These are phyloP conservation scores for Neurospora sp. DNA, from an alignment of 495 filamentous ascomycete species.

Conservation along the genomic window DNA sequence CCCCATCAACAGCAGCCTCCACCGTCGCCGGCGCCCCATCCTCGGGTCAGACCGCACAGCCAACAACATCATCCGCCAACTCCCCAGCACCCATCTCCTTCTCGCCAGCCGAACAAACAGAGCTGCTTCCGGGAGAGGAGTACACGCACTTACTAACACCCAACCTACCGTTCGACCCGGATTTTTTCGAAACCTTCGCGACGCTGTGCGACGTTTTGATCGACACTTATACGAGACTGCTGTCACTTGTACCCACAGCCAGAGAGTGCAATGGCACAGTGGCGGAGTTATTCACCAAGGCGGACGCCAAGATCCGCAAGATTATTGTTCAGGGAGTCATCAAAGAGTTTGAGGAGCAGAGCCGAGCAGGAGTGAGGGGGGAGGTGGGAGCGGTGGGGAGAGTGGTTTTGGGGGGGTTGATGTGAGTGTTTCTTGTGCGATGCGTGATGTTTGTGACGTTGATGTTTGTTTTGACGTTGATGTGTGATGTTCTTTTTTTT, in stretches of 20 bases:
- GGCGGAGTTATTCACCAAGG: slow-evolving; percentile 78
- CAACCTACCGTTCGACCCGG: slow-evolving; percentile 89
- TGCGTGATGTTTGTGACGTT: neutral
- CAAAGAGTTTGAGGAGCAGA: slow-evolving; percentile 87
- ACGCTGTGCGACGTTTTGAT: slow-evolving; percentile 94
- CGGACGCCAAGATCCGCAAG: slow-evolving; percentile 74
- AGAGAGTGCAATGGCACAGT: slow-evolving; percentile 50
- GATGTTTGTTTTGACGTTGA: neutral
- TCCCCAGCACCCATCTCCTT: slow-evolving; percentile 31
- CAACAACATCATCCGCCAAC: slow-evolving; percentile 1
- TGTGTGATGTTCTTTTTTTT: neutral
- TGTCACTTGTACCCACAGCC: slow-evolving; percentile 58
- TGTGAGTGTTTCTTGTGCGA: slow-evolving; percentile 39
- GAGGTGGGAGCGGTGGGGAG: slow-evolving; percentile 78
- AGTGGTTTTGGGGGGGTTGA: slow-evolving; percentile 80
- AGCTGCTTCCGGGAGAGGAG: slow-evolving; percentile 59
- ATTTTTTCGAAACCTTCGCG: slow-evolving; percentile 96
- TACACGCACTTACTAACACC: slow-evolving; percentile 86
- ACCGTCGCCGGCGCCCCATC: neutral
- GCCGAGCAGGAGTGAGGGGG: slow-evolving; percentile 58
- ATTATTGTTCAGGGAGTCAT: slow-evolving; percentile 75
- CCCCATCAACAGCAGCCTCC: slow-evolving; percentile 21
- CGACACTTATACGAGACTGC: slow-evolving; percentile 75
- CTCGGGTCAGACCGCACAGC: neutral
- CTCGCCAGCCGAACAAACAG: slow-evolving; percentile 35